Conservation (phyloP, 257 asterid species). For the Nicotiana obtusifolia region DNA sequence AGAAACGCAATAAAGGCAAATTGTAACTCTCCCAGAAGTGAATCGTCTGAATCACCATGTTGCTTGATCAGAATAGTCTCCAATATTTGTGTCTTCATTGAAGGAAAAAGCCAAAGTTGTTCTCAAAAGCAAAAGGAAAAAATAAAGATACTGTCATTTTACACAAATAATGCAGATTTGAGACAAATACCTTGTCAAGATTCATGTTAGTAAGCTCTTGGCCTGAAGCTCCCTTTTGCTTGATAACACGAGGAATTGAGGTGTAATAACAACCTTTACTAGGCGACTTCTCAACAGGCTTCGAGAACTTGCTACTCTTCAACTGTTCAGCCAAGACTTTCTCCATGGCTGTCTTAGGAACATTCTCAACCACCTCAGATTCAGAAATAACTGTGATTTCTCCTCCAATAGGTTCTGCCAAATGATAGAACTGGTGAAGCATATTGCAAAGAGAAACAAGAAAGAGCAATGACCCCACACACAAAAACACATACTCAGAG, state of each 20-base stretch:
- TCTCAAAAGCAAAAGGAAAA: conserved; percentile 11
- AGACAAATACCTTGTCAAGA: conserved; percentile 72
- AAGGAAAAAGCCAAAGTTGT: conserved; percentile 4
- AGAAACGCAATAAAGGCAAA: conserved; percentile 85
- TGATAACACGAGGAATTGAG: conserved; percentile 76
- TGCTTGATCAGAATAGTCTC: conserved; percentile 66
- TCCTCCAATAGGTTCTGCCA: conserved; percentile 85
- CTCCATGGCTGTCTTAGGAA: conserved; percentile 56
- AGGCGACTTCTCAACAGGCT: conserved; percentile 36
- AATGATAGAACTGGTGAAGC: conserved; percentile 15
- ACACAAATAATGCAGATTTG: background rate
- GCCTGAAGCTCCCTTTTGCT: conserved; percentile 59
- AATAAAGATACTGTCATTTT: background rate
- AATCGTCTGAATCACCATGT: conserved; percentile 67
- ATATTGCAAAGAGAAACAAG: conserved; percentile 5
- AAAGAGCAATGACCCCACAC: background rate
- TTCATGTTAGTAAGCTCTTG: conserved; percentile 82
- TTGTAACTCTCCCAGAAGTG: conserved; percentile 82
- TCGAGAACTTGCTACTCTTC: conserved; percentile 45
- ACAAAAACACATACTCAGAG: background rate
- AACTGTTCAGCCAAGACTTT: conserved; percentile 64
- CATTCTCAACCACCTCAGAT: conserved; percentile 42
- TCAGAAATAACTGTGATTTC: conserved; percentile 83
- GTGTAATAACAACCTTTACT: conserved; percentile 79
- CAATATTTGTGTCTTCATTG: conserved; percentile 59